Evolutionary conservation across 352 stramenopile species (phyloP), one percentile per base, ranked within the genome.

Genomic region (Achlya hypogyna): DNA sequence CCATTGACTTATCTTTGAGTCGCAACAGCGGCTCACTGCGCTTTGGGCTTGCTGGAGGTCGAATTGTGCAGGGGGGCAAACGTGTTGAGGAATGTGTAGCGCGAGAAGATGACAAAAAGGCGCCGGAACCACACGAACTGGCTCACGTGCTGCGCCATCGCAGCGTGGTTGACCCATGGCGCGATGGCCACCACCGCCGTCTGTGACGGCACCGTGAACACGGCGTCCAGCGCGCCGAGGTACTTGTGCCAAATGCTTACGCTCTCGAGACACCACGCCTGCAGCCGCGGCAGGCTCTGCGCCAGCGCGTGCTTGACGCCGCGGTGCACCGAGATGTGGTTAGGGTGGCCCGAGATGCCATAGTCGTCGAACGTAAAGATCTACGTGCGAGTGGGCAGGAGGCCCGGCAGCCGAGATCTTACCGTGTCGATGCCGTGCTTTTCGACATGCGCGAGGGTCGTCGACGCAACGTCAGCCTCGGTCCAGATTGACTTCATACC

Each of bases 61-160:
- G 60, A 23, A 5, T 42, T 12, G 4, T 27, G 34, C 18, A 67
- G 42, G 0, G 23, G 60, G 8, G 47, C 43, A 69, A 95, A 95
- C 1, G 84, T 95, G 74, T 97, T 97, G 52, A 97, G 81, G 72
- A 96, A 98, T 18, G 93, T 98, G 72, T 98, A 98, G 42, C 91
- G 83, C 34, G 88, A 97, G 69, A 98, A 98, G 10, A 87, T 51
- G n/a, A 98, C 88, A 69, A 97, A 98, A 6, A 98, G 77, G n/a
- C 91, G 87, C 47, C 95, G 88, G 72, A 98, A 98, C 95, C 95
- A 98, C 29, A 98, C 93, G 71, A 98, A 98, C 75, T 98, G 95
- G 71, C 85, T 97, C 28, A 73, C 58, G 67, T 98, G 95, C 34
- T 93, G 76, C 47, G 84, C 78, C 93, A 98, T 98, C 0, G 88